Evolutionary conservation across 2,329 filamentous ascomycete genomes (phyloP), one percentile per base, ranked within the genome.

Genomic region (Coniella vitis): DNA sequence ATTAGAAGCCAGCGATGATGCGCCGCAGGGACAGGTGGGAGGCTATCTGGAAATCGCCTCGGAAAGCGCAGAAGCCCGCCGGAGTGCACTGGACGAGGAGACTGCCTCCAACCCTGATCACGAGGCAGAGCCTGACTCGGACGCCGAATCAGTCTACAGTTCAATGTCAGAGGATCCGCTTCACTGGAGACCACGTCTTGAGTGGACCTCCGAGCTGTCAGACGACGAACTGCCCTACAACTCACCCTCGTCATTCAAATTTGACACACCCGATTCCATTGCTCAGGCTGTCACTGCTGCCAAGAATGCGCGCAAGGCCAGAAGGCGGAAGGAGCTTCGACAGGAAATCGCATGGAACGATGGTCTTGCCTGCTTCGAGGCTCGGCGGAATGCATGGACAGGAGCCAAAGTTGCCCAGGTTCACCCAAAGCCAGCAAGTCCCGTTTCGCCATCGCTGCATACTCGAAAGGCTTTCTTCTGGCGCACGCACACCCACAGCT

Each of bases 311-410:
- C 74, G 75, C 49, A 76, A 74, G 52, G 72, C 79, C 32, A 76
- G 73, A 54, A 72, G 78, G 37, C 73, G 81, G 47, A 76, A 73
- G 57, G 76, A 72, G 42, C 62, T 79, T 43, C 75, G 79, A 53
- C 79, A 81, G 48, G 84, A 87, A 68, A 77, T 82, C 68, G 64
- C 71, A 25, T 94, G 86, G 83, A 97, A 96, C 59, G 73, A 84
- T 34, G 91, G 91, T 0, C 64, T 96, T 49, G 78, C 82, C n/a
- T 86, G 85, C 63, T 97, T 88, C 67, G 78, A 83, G 51, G 79
- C 83, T 25, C 75, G 87, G 51, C 78, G 90, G 42, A 82, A 95
- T 67, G 83, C 81, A 7, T 97, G 91, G 91, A 91, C 90, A 1
- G 84, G 86, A 29, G 90, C 89, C 29, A 78, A 77, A 54, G 75